Conservation (phyloP, 208 protist species). For the Sergeia podlipaevii region DNA sequence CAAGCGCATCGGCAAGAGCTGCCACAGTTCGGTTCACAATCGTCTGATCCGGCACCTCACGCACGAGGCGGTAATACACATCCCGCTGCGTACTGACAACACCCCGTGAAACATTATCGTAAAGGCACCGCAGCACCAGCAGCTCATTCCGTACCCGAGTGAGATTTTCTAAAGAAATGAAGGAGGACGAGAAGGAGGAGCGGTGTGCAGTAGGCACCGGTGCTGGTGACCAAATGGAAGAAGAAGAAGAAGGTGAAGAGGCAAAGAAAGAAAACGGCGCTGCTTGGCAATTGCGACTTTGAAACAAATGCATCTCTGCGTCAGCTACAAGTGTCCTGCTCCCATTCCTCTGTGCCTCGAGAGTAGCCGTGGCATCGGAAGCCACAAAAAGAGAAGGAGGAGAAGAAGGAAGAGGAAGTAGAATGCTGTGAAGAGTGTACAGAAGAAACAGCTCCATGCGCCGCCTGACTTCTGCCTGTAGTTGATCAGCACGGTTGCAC, state of each 20-base stretch:
- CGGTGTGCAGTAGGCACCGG: no score
- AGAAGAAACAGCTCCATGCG: slow-evolving; percentile 62
- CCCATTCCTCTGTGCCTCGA: not conserved
- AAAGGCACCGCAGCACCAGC: slow-evolving; percentile 43
- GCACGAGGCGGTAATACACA: slow-evolving; percentile 77
- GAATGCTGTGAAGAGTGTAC: slow-evolving; percentile 15
- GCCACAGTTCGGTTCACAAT: slow-evolving; percentile 45
- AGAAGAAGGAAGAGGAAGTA: slow-evolving; percentile 29
- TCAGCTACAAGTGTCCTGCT: not conserved
- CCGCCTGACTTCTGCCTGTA: slow-evolving; percentile 49
- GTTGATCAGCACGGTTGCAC: slow-evolving; percentile 1
- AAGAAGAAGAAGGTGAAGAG: no score
- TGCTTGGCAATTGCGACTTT: no score
- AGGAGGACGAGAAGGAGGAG: not conserved
- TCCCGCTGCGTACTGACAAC: slow-evolving; percentile 70
- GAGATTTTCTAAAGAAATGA: not conserved
- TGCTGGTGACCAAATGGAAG: no score
- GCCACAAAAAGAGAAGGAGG: slow-evolving; percentile 3
- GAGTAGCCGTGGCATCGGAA: no score
- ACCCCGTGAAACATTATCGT: slow-evolving; percentile 29
- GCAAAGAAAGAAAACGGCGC: no score
- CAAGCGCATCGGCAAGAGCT: slow-evolving; percentile 35
- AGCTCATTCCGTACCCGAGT: slow-evolving; percentile 21
- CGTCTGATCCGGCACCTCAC: slow-evolving; percentile 43
- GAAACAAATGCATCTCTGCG: no score